Percentiles rank a stretch among this genome's conserved stretches.
phyloP scores from a whole-genome alignment of 2,329 filamentous ascomycete genomes.

The Aureobasidium vineae region DNA sequence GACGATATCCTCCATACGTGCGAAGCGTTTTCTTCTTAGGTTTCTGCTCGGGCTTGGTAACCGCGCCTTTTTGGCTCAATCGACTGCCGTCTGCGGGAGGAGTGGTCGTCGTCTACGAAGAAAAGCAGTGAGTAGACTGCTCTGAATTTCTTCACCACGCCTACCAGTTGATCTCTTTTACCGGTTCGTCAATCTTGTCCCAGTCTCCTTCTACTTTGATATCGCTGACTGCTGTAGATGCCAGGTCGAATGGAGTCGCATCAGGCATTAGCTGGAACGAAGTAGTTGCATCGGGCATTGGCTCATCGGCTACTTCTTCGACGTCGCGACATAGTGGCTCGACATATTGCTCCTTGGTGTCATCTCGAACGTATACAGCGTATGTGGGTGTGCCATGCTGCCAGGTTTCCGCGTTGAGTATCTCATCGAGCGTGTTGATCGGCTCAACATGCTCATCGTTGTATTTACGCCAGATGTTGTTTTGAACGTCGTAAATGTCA shows the following conservation, averaged over 20 bases:
- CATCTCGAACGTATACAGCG: conserved; percentile 75
- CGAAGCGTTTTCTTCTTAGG: background rate
- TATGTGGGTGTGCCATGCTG: conserved; percentile 75
- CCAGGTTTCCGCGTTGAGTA: conserved; percentile 63
- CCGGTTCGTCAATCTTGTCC: background rate
- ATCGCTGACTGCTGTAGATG: background rate
- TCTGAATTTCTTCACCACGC: conserved; percentile 1
- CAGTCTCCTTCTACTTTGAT: background rate
- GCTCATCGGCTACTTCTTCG: conserved; percentile 6
- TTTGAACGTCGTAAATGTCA: conserved; percentile 87
- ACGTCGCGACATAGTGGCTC: conserved; percentile 42
- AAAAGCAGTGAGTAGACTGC: conserved; percentile 24
- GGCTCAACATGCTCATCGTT: conserved; percentile 83
- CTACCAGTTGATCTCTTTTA: conserved; percentile 5
- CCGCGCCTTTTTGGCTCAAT: conserved; percentile 2
- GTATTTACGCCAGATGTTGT: conserved; percentile 83
- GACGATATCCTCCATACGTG: background rate
- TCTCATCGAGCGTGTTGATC: conserved; percentile 60
- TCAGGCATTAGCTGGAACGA: background rate
- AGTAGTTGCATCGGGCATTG: conserved; percentile 12
- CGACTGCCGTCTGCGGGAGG: background rate
- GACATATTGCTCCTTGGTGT: conserved; percentile 59
- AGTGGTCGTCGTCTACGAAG: background rate
- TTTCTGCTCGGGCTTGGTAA: conserved; percentile 3
- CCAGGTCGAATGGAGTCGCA: background rate